Percentiles rank a stretch among this genome's conserved stretches.
Evolutionary conservation across 495 filamentous ascomycete genomes (phyloP).

Genomic region (Lasiosphaeris hirsuta): DNA sequence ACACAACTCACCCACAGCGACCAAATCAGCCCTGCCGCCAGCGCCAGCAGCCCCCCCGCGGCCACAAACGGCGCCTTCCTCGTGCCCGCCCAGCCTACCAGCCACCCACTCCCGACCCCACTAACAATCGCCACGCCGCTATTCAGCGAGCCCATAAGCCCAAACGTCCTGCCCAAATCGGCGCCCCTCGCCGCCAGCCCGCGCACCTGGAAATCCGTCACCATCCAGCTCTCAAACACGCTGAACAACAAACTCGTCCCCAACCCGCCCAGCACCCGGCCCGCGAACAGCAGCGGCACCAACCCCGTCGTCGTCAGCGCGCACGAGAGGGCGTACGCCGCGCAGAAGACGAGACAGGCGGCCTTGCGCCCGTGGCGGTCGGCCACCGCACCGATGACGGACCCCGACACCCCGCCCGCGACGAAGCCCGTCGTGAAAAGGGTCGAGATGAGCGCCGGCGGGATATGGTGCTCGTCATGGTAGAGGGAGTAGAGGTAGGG

Average conservation of each 20-base stretch:
- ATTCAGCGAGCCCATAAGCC: constrained; percentile 50
- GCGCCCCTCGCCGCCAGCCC: constrained; percentile 30
- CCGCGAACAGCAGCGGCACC: constrained; percentile 40
- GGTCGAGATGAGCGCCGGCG: constrained; percentile 42
- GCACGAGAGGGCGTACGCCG: constrained; percentile 49
- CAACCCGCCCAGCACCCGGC: constrained; percentile 52
- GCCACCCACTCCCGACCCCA: constrained; percentile 54
- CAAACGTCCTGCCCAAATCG: constrained; percentile 46
- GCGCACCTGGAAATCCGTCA: constrained; percentile 45
- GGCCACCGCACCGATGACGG: constrained; percentile 46
- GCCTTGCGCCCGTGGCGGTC: constrained; percentile 48
- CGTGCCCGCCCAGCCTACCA: constrained; percentile 39
- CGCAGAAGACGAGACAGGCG: constrained; percentile 50
- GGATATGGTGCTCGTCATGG: constrained; percentile 45
- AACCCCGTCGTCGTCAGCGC: constrained; percentile 39
- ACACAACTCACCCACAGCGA: constrained; percentile 44
- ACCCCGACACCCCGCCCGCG: constrained; percentile 45
- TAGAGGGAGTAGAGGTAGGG: constrained; percentile 56
- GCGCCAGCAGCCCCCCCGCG: constrained; percentile 36
- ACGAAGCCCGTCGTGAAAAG: constrained; percentile 54
- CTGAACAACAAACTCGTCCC: constrained; percentile 53
- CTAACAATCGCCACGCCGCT: constrained; percentile 49
- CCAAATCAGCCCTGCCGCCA: constrained; percentile 41
- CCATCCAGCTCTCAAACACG: constrained; percentile 59
- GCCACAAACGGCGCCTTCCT: constrained; percentile 50